These are phyloP conservation scores for Kockovaella imperatae DNA, from an alignment of 768 basidiomycete species.

Conservation along the genomic window DNA sequence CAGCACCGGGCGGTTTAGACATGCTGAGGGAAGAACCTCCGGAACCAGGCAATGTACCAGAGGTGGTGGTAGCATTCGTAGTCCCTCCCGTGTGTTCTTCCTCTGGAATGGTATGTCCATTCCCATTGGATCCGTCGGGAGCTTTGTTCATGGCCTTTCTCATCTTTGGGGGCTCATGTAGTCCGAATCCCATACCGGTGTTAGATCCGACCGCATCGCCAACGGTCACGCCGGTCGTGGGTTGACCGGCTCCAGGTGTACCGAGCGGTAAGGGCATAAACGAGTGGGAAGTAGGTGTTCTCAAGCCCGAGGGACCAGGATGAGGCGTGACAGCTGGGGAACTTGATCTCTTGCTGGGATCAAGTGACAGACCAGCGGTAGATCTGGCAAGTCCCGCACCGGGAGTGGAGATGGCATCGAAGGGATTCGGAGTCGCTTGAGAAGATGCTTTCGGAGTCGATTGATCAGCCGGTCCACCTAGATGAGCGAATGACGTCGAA, in stretches of 20 bases:
- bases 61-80: not conserved
- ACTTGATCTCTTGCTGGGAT: slow-evolving; percentile 15
- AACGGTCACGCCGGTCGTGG: slow-evolving; percentile 40
- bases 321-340: slow-evolving; percentile 9
- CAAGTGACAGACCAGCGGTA: slow-evolving; percentile 23
- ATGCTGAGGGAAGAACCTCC: not conserved
- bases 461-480: slow-evolving; percentile 38
- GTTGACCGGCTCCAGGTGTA: slow-evolving; percentile 39
- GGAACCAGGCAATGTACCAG: not conserved
- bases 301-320: slow-evolving; percentile 14
- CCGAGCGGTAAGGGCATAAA: slow-evolving; percentile 36
- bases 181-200: slow-evolving; percentile 37
- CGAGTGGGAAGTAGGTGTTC: slow-evolving; percentile 33
- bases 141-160: slow-evolving; percentile 37
- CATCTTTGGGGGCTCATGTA: slow-evolving; percentile 45
- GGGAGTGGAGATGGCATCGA: slow-evolving; percentile 6
- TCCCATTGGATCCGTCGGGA: slow-evolving; percentile 10
- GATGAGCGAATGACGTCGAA: slow-evolving; percentile 30
- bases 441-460: slow-evolving; percentile 38
- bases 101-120: not conserved
- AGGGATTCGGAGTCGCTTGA: slow-evolving; percentile 37
- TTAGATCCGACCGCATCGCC: slow-evolving; percentile 33
- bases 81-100: not conserved
- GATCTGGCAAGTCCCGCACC: slow-evolving; percentile 6
- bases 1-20: not conserved